Percentiles rank a stretch among this genome's conserved stretches.
These are phyloP conservation scores for Exophiala alcalophila DNA, from an alignment of 2,329 filamentous ascomycete genomes.

Conservation along the genomic window DNA sequence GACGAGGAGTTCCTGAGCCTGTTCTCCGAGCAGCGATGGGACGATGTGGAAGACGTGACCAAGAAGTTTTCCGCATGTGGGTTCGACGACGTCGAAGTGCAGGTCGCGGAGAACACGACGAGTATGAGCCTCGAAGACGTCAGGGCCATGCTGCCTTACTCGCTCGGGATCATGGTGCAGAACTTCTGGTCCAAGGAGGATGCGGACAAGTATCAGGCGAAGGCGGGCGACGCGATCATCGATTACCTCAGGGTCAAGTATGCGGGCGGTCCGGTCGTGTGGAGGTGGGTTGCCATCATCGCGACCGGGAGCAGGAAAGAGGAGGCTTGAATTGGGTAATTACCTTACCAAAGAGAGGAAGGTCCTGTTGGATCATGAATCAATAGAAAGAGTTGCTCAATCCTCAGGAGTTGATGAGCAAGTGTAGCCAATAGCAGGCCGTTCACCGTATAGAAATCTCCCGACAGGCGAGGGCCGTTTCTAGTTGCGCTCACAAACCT, in stretches of 20 bases:
- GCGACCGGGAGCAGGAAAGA: constrained; percentile 7
- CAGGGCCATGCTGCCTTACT: constrained; percentile 5
- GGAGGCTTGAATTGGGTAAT: no score
- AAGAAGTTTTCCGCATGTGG: constrained; percentile 4
- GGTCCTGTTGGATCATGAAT: no score
- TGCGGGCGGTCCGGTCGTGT: neutral
- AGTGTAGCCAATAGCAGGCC: no score
- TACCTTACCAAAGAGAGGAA: no score
- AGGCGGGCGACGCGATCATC: constrained; percentile 1
- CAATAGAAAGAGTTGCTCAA: no score
- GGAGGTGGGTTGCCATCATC: constrained; percentile 12
- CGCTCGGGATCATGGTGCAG: constrained; percentile 7
- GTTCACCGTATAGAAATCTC: no score
- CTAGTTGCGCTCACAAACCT: no score
- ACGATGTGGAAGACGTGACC: constrained; percentile 5
- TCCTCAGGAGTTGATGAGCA: no score
- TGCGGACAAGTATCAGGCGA: neutral
- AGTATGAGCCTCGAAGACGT: constrained; percentile 7
- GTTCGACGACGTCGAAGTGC: constrained; percentile 5
- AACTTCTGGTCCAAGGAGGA: constrained; percentile 16
- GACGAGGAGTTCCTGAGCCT: neutral
- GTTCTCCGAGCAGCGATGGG: constrained; percentile 12
- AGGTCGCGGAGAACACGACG: constrained; percentile 1
- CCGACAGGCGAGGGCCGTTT: no score
- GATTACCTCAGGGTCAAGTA: constrained; percentile 11